A percentile compares a stretch with the other conserved stretches of the same genome.
Evolutionary conservation across 2,329 filamentous ascomycete genomes (phyloP).

Genomic region (Nothopassalora personata): DNA sequence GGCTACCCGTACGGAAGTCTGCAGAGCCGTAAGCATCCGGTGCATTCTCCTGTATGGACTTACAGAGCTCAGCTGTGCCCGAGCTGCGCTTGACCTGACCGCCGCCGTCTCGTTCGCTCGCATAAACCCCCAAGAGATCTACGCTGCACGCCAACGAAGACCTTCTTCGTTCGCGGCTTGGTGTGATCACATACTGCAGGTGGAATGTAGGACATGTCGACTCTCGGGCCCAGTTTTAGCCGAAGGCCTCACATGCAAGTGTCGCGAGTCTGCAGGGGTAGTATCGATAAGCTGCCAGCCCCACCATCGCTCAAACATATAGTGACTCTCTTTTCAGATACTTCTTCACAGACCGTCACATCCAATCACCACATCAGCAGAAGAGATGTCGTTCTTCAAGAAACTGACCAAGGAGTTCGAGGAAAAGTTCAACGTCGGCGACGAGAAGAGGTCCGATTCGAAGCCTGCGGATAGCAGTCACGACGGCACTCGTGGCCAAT

Average conservation of each 20-base stretch:
- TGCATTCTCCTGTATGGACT: not conserved
- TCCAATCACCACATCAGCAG: not conserved
- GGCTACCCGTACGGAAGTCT: not conserved
- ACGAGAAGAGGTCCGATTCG: constrained; percentile 22
- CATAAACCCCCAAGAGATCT: not conserved
- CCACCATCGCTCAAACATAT: not conserved
- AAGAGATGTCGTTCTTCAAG: constrained; percentile 43
- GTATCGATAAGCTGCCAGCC: not conserved
- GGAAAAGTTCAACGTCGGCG: constrained; percentile 31
- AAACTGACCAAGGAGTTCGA: constrained; percentile 44
- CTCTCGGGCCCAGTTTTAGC: not conserved
- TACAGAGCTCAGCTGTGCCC: not conserved
- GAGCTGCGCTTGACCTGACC: not conserved
- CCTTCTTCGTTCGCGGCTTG: not conserved
- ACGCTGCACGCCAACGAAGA: not conserved
- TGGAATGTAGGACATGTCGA: not conserved
- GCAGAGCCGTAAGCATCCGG: not conserved
- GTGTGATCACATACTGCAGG: not conserved
- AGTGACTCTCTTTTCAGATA: not conserved
- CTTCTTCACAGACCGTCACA: not conserved
- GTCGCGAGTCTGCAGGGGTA: not conserved
- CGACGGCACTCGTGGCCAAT: constrained; percentile 7
- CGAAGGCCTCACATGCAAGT: not conserved
- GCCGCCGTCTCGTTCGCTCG: not conserved
- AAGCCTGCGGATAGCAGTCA: constrained; percentile 8